Base-by-base conservation (phyloP, 108 stramenopile species). In the Chaetoceros muelleri region DNA sequence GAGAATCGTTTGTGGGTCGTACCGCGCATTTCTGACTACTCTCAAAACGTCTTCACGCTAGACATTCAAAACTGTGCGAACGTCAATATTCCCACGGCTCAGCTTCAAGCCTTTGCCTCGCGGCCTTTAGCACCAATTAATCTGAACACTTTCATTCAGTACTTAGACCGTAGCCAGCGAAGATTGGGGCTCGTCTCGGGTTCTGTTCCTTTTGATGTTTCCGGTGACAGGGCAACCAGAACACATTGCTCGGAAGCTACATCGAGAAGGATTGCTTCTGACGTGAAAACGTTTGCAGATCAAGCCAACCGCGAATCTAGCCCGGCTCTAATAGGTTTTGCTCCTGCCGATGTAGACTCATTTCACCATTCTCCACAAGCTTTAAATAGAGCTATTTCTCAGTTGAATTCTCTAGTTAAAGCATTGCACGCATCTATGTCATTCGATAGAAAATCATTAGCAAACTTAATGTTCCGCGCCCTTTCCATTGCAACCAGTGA, bases 201-300 rank as follows among this genome's bases (percentile, higher is more conserved):
- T 10, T 62, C 72, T 17, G 65, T 94, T 1, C 89, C 93, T 22
- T 94, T 94, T 55, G 78, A 88, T 55, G 64, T 94, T 28, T 74
- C 76, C 2, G 71, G 59, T 16, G 85, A 80, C 8, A 72, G 75
- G 47, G 84, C 82, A 1, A 69, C 82, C 7, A 70, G 76, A 49
- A 91, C 93, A 8, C 93, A 94, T 58, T 90, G 89, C 53, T 89
- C 87, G 1, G 85, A 89, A 60, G 86, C 88, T 16, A 94, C 93
- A 17, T 82, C 86, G 53, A 76, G 84, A 30, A 73, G 93, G 10
- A 81, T 94, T 16, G 58, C 73, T 18, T 65, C 82, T 2, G 93
- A 94, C 58, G 77, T 89, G 5, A 58, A 72, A 27, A 88, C 89
- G 48, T 90, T 89, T 61, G 78, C 89, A 0, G 59, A 81, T 45